phyloP scores from a whole-genome alignment of 2,329 filamentous ascomycete species.

The Pseudogymnoascus pannorum region DNA sequence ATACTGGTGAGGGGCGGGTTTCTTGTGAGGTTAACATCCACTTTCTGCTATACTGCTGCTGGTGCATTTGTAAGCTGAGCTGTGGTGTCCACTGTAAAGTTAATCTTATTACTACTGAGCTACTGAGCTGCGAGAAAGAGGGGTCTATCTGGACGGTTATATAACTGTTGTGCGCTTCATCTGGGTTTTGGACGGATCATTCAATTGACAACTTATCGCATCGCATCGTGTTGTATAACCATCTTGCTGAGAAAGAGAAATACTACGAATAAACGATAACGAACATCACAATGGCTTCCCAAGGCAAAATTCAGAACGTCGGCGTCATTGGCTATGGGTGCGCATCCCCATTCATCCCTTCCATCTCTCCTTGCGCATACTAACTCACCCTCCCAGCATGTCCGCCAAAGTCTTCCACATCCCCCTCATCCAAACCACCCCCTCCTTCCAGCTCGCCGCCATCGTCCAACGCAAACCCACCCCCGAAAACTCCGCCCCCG shows the following conservation, averaged over 20 bases:
- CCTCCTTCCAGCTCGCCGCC: constrained; percentile 60
- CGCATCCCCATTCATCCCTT: constrained; percentile 8
- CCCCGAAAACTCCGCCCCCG: constrained; percentile 56
- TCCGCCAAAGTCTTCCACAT: constrained; percentile 79
- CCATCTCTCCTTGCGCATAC: not conserved
- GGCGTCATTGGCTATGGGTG: constrained; percentile 51
- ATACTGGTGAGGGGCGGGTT: not conserved
- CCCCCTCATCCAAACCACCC: constrained; percentile 61
- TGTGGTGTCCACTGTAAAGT: not conserved
- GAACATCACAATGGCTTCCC: constrained; percentile 18
- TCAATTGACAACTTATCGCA: not conserved
- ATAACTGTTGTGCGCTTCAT: not conserved
- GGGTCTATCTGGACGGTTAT: too few species aligned
- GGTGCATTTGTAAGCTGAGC: not conserved
- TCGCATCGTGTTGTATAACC: too few species aligned
- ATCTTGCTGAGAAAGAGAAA: not conserved
- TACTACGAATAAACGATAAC: not conserved
- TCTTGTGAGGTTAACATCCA: not conserved
- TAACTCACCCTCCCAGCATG: constrained; percentile 32
- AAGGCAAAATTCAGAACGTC: constrained; percentile 42
- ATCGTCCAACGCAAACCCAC: constrained; percentile 69
- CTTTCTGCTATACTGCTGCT: too few species aligned
- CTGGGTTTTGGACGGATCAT: not conserved
- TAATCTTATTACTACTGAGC: not conserved
- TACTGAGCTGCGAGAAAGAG: too few species aligned